phyloP scores from a whole-genome alignment of 2,329 filamentous ascomycete species.

The Rosellinia necatrix region DNA sequence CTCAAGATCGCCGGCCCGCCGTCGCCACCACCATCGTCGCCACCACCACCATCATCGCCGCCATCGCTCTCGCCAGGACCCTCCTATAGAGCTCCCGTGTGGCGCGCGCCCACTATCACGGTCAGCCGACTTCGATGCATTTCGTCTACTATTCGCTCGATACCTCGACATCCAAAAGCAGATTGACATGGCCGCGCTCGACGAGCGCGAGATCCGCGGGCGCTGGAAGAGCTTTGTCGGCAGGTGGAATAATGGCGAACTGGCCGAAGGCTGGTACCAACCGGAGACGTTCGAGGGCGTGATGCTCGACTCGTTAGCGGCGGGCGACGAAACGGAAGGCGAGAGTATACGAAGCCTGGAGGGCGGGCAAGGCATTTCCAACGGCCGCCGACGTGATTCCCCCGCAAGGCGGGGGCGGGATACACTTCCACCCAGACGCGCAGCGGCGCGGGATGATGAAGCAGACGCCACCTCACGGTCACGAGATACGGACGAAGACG shows the following conservation, averaged over 20 bases:
- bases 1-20: slow-evolving; percentile 18
- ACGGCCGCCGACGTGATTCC: background rate
- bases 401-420: background rate
- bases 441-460: too few species aligned
- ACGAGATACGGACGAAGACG: slow-evolving; percentile 27
- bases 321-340: background rate
- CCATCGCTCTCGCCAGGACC: background rate
- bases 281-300: slow-evolving; percentile 65
- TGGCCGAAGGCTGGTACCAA: slow-evolving; percentile 94
- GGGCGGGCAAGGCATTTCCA: background rate
- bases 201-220: slow-evolving; percentile 76
- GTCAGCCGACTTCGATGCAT: slow-evolving; percentile 63
- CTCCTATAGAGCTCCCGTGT: slow-evolving; percentile 61
- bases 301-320: slow-evolving; percentile 6
- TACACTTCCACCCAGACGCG: too few species aligned
- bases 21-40: slow-evolving; percentile 12
- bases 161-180: slow-evolving; percentile 91
- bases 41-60: slow-evolving; percentile 22
- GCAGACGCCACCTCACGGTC: background rate
- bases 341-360: background rate
- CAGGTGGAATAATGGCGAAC: slow-evolving; percentile 89
- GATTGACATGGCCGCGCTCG: slow-evolving; percentile 68
- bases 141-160: slow-evolving; percentile 75
- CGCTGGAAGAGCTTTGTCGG: slow-evolving; percentile 92
- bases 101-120: slow-evolving; percentile 69